Conservation (phyloP, 1,284 basidiomycete species). For the Gomphus sp. region DNA sequence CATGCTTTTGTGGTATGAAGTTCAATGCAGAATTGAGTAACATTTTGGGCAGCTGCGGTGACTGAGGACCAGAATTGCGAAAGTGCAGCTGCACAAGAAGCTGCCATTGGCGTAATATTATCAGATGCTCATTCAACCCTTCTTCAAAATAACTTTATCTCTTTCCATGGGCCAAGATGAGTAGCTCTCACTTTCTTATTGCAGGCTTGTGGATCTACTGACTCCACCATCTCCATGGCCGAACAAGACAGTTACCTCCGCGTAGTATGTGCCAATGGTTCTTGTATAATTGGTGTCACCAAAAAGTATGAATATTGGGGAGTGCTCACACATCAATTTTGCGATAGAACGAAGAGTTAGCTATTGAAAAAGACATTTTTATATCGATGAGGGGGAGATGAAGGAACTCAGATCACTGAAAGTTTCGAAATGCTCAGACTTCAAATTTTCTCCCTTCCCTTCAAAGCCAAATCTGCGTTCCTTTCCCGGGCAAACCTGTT, state of each 20-base stretch:
- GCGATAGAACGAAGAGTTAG: background rate
- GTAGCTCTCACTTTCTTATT: background rate
- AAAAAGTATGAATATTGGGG: background rate
- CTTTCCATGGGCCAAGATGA: background rate
- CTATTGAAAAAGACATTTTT: background rate
- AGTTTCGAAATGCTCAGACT: no score
- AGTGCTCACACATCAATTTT: background rate
- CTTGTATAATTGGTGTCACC: background rate
- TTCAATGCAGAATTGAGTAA: no score
- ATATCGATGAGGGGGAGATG: background rate
- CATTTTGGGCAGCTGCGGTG: no score
- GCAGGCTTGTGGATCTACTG: background rate
- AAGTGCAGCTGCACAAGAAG: no score
- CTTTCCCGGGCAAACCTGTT: background rate
- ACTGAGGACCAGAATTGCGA: no score
- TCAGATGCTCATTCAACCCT: no score
- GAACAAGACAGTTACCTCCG: background rate
- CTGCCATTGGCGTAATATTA: no score
- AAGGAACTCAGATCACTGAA: background rate
- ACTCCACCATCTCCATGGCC: background rate
- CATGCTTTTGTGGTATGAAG: no score
- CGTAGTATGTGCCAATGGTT: background rate
- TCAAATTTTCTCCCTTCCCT: constrained; percentile 12
- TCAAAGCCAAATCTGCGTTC: background rate
- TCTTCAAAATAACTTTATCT: background rate